Percentiles rank a stretch among this genome's conserved stretches.
Conservation (phyloP, 2,329 filamentous ascomycete genomes). For the Venturia asperata region DNA sequence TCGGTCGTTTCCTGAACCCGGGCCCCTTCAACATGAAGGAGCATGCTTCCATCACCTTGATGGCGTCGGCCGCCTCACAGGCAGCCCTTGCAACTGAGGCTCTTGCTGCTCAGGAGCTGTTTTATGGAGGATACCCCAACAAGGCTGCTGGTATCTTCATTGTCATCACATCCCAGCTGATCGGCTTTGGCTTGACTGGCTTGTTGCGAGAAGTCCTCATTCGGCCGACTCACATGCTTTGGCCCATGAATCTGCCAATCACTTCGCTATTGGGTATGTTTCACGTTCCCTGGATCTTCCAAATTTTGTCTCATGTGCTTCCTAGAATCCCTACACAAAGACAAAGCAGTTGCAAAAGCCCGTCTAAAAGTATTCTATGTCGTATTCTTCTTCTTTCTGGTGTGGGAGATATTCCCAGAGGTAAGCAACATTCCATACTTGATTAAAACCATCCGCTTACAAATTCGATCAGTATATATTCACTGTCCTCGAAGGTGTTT, state of each 20-base stretch:
- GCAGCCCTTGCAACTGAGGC: conserved; percentile 20
- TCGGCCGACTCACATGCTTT: conserved; percentile 22
- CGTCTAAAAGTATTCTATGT: conserved; percentile 28
- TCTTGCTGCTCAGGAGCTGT: conserved; percentile 21
- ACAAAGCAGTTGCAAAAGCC: conserved; percentile 20
- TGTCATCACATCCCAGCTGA: conserved; percentile 20
- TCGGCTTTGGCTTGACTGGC: conserved; percentile 22
- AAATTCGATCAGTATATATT: background rate
- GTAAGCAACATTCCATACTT: conserved; percentile 13
- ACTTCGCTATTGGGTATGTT: conserved; percentile 17
- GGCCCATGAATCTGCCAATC: conserved; percentile 20
- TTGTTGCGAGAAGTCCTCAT: conserved; percentile 20
- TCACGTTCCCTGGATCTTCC: conserved; percentile 9
- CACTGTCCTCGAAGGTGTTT: conserved; percentile 17
- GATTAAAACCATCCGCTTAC: background rate
- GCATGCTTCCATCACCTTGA: conserved; percentile 26
- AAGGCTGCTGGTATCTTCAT: conserved; percentile 19
- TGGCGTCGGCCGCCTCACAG: conserved; percentile 20
- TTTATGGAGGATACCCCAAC: conserved; percentile 18
- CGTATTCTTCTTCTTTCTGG: conserved; percentile 23
- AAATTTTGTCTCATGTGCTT: conserved; percentile 1
- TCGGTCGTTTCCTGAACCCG: conserved; percentile 37
- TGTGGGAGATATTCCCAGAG: conserved; percentile 21
- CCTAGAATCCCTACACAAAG: conserved; percentile 20
- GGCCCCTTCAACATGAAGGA: conserved; percentile 34